Conservation (phyloP, 257 asterid genomes). For the Solanum medicagineum region DNA sequence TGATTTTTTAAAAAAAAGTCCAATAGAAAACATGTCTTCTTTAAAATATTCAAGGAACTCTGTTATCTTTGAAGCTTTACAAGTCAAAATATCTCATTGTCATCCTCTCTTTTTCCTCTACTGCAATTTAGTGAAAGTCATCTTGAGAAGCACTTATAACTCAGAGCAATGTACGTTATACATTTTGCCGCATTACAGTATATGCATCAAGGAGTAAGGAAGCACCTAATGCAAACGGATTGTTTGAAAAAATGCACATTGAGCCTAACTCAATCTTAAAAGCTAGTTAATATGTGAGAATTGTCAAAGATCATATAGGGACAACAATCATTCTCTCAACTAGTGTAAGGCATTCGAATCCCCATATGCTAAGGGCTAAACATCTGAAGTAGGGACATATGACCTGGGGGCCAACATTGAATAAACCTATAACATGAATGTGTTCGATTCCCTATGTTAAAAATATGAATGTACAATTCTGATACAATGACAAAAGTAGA, state of each 20-base stretch:
- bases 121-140: not conserved
- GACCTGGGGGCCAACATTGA: not conserved
- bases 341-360: not conserved
- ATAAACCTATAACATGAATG: not conserved
- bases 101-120: not conserved
- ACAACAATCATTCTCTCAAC: not conserved
- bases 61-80: not conserved
- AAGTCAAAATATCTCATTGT: not conserved
- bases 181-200: not conserved
- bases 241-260: not conserved
- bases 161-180: not conserved
- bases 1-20: not conserved
- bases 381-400: not conserved
- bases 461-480: not conserved
- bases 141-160: not conserved
- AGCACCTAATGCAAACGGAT: not conserved
- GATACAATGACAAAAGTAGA: not conserved
- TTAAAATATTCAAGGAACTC: not conserved
- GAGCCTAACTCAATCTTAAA: not conserved
- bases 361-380: not conserved
- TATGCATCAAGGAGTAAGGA: not conserved
- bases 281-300: not conserved
- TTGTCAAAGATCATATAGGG: not conserved
- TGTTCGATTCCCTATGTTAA: not conserved
- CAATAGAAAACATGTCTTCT: not conserved